Base-by-base conservation (phyloP, 495 filamentous ascomycete species). In the Schizothecium vesticola region DNA sequence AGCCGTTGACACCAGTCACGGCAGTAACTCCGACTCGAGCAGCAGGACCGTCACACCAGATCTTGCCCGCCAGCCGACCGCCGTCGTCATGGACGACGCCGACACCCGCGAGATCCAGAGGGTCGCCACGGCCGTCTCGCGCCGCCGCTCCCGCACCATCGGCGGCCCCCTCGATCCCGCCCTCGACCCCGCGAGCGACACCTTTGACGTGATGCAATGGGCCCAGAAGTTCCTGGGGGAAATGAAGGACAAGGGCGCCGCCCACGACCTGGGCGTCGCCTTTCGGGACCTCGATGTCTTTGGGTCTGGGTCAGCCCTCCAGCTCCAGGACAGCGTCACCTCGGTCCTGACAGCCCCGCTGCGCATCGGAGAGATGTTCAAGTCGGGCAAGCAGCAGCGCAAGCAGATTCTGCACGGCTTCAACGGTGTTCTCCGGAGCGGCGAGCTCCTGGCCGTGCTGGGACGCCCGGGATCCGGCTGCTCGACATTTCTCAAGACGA, bases 391-490 rank as follows among this genome's bases (percentile, higher is more conserved):
- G 21, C 70, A 70, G 56, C 43, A 69, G 33, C 68, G 31, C 6
- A 76, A 74, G 63, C 80, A 91, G 43, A 93, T 94, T 66, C 80
- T 95, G 31, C 86, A 86, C 29, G 79, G 87, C 31, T 92, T 94
- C 71, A 89, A 91, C 63, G 92, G 91, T 1, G 73, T 93, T 8
- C 82, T 94, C 3, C 85, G 86, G 70, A 87, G 83, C 33, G 92
- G 92, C 21, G 92, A 96, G 77, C 89, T 95, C 86, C 78, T 94
- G 33, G 83, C 93, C 8, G 92, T 94, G 0, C 82, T 96, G 16
- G 92, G 91, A 19, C 85, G 88, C 19, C 92, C 92, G 7, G 92
- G 88, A 67, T 72, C 69, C 2, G 74, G 80, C 21, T 79, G 75
- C 67, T 75, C 68, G 3, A 93, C 91, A 4, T 87, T 94, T 67